Evolutionary conservation across 1,139 yeast genomes (phyloP), one percentile per base, ranked within the genome.

Genomic region (Kazachstania sp.): DNA sequence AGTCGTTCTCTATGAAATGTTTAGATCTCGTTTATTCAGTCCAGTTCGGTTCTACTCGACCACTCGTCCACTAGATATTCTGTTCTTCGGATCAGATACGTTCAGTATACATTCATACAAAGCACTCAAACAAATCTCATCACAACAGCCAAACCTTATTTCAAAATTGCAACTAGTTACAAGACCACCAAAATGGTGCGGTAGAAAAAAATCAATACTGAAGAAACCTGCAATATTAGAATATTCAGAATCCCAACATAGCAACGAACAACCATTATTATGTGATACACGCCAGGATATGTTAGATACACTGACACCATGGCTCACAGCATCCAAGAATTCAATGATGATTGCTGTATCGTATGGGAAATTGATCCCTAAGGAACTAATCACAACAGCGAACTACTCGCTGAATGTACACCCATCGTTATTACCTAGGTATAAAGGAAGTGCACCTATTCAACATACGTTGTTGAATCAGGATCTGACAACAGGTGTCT

Each of bases 401-500:
- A 64, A 66, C 9, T 78, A 66, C 58, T 95, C 97, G 0, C 60
- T 92, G 23, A 92, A 92, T 60, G 90, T 92, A 0, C 99, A 92
- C 62, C 99, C 99, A 0, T 87, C 97, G 0, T 65, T 90, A 15
- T 71, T 92, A 13, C 98, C 98, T 0, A 70, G 68, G 45, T 81
- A 86, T 59, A 76, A 90, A 1, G 99, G 99, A 0, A 81, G 97
- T 0, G 83, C 97, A 2, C 99, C 99, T 0, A 68, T 94, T 6
- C 97, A 92, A 54, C 75, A 79, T 52, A 82, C 96, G 0, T 65
- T 94, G 23, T 65, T 88, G 58, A 78, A 84, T 53, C 73, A 73
- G 45, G 92, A 84, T 54, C 39, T 54, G 1, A 53, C 49, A 29
- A 83, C 97, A 0, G 98, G 98, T 0, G 95, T 87, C 11, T 78